Evolutionary conservation across 441 rosid species (phyloP), one percentile per base, ranked within the genome.

Genomic region (Bocquillonia castaneifolia): DNA sequence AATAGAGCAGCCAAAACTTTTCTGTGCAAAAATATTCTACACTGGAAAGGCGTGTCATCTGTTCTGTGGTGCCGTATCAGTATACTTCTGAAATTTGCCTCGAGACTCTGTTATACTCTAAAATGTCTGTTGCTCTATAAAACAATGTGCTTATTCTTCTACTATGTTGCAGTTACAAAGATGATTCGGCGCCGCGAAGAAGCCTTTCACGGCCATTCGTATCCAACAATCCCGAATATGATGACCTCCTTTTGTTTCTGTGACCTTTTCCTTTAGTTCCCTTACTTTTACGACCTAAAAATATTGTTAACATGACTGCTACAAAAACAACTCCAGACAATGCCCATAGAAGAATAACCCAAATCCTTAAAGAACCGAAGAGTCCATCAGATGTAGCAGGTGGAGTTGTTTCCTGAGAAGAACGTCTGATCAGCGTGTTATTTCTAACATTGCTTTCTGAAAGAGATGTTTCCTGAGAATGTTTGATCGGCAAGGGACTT

Each of bases 331-430:
- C 67, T 7, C 94, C 93, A 25, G 92, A 90, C 12, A 88, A 58
- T 59, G 81, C 78, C 98, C 99, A 92, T 45, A 89, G 56, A 6
- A 78, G 74, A 1, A 95, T 81, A 76, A 84, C 78, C 99, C 99
- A 92, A 61, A 85, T 56, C 77, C 81, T 84, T 68, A 89, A 83
- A 70, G 90, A 76, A 76, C 85, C 76, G 68, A 88, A 84, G 23
- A 75, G 74, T 53, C 88, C 84, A 36, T 91, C 90, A 2, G 62
- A 69, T 39, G 26, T 63, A 0, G 61, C 67, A 48, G 81, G 74
- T 52, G 64, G 64, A 56, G 78, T 70, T 37, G 83, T 70, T 50
- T 76, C 84, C 79, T 72, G 71, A n/a, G n/a, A n/a, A 5, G 78
- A 70, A 63, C 78, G 73, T 51, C 77, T 53, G 47, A 34, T 47